A percentile compares a stretch with the other conserved stretches of the same genome.
phyloP scores from a whole-genome alignment of 345 rosid species.

The Viola odorata region DNA sequence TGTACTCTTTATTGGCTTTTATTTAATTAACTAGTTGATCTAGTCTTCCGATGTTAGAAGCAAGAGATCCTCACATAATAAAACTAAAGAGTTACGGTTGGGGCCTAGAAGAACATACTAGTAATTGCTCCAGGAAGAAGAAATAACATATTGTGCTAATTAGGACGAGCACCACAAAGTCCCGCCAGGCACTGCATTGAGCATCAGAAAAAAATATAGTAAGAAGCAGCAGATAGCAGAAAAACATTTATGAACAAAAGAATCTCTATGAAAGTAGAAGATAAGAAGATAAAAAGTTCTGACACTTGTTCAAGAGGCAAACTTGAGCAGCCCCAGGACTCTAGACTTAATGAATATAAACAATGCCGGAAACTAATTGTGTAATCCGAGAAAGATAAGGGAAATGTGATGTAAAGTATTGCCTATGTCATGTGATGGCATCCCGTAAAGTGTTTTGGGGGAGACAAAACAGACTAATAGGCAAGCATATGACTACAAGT shows the following conservation, averaged over 20 bases:
- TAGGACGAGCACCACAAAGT: slow-evolving; percentile 82
- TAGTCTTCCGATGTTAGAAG: not conserved
- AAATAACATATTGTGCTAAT: slow-evolving; percentile 88
- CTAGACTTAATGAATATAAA: too few species aligned
- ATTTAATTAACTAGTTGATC: not conserved
- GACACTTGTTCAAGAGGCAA: too few species aligned
- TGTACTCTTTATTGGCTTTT: too few species aligned
- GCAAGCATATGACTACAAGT: not conserved
- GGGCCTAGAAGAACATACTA: slow-evolving; percentile 45
- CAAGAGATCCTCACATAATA: not conserved
- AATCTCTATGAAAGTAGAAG: too few species aligned
- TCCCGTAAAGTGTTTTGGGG: too few species aligned
- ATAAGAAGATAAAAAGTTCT: too few species aligned
- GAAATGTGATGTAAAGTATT: too few species aligned
- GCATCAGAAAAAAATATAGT: not conserved
- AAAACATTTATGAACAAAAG: not conserved
- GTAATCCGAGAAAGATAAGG: too few species aligned
- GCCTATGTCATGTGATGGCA: too few species aligned
- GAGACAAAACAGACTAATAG: too few species aligned
- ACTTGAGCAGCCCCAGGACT: too few species aligned
- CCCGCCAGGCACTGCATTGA: slow-evolving; percentile 83
- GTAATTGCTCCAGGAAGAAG: slow-evolving; percentile 90
- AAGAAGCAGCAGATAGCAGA: slow-evolving; percentile 3
- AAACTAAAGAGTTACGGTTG: not conserved
- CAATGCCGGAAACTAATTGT: too few species aligned